Evolutionary conservation across 768 basidiomycete genomes (phyloP), one percentile per base, ranked within the genome.

Genomic region (Pholiota microspora): DNA sequence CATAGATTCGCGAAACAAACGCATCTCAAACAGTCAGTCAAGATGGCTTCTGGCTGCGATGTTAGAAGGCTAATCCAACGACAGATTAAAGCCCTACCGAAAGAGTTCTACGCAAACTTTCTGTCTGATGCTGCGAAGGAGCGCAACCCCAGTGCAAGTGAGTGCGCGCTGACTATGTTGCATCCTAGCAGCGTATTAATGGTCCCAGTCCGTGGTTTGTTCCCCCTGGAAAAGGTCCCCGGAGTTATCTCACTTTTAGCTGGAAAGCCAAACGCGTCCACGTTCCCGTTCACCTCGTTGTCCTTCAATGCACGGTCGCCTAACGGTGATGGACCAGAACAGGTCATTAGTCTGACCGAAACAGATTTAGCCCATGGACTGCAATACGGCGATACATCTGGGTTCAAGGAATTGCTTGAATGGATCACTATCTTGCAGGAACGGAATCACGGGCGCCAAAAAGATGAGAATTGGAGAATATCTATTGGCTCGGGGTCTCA

Each of bases 211-310:
- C 77, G 85, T 58, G 69, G 84, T 12, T 77, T 96, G n/a, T 79
- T 84, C 54, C 92, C 86, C 0, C 77, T 94, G 24, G 96, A 98
- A 69, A 77, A 78, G 18, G 79, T 73, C 0, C 92, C 94, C 0
- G 90, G 90, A 0, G 67, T 92, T 32, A 85, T 94, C 52, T 91
- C 88, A 2, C 68, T 94, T 28, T 81, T 95, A 6, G 94, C 94
- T 0, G 96, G 96, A 24, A 94, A 95, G 69, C 96, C 96, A 5
- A 95, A 96, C 64, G 79, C 86, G 7, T 74, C 78, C n/a, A 89
- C 92, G 16, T 98, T 98, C 73, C 96, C 96, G 1, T 91, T 98
- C 73, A 84, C 85, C 2, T 85, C 87, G 0, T 73, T 98, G 61
- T 85, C 80, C 52, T 84, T 91, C 68, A 81, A 76, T 1, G 77